Base-by-base conservation (phyloP, 345 rosid genomes). In the Alliaria petiolata region DNA sequence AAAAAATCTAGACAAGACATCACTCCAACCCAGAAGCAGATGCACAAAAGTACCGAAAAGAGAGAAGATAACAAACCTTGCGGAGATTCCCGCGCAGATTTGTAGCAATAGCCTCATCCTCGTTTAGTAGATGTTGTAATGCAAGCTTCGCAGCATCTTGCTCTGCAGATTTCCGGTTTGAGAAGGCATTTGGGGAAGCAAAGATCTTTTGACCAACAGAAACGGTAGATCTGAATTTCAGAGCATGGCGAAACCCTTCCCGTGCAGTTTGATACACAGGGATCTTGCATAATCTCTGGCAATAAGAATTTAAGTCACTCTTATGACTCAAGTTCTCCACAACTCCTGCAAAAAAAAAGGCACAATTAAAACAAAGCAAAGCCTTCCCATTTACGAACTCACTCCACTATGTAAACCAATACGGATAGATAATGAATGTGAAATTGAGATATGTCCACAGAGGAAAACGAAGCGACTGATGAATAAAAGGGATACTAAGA, bases 131-230 rank as follows among this genome's bases (percentile, higher is more conserved):
- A 17, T 52, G 35, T 4, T 61, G 13, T 51, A 62, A 71, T 6
- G 69, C 69, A 51, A 71, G 2, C 62, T 71, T 71, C 1, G 76
- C 68, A 61, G 12, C 76, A 31, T 62, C 54, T 51, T 71, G 62
- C 44, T 62, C 69, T 8, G 62, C 62, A 6, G 44, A 28, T 39
- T 33, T 62, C 5, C 55, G 62, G 12, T 34, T 42, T 0, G 9
- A 4, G 36, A 52, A 43, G 0, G 45, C 14, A 42, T 25, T 40
- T 3, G 7, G 1, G 19, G 62, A 61, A 17, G 46, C n/a, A 33
- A 71, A 62, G 16, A 3, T 62, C 25, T 13, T 30, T 20, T 22
- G 0, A 26, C 39, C 39, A 53, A 66, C 39, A 11, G 38, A 28
- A 12, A 28, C 71, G 0, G 19, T 28, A 28, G 52, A 30, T 8